These are phyloP conservation scores for Verticillium nonalfalfae DNA, from an alignment of 2,329 filamentous ascomycete species.

Conservation along the genomic window DNA sequence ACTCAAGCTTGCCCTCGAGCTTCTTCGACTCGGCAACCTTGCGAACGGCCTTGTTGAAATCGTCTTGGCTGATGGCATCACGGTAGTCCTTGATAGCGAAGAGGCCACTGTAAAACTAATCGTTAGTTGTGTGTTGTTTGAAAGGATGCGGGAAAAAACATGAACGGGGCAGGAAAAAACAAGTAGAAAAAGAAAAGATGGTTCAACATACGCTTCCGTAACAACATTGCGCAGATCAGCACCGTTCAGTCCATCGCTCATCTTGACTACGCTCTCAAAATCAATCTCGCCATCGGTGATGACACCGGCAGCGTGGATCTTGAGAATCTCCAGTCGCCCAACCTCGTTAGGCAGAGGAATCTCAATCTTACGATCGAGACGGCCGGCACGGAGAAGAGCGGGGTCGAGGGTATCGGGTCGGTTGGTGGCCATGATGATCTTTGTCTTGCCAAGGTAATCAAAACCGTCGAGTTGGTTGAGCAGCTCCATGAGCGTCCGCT, in stretches of 20 bases:
- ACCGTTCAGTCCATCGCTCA: conserved; percentile 97
- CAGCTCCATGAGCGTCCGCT: conserved; percentile 96
- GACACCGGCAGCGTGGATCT: conserved; percentile 88
- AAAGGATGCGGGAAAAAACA: neutral
- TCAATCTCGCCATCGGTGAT: conserved; percentile 92
- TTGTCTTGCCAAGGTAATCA: conserved; percentile 98
- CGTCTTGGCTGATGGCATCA: conserved; percentile 93
- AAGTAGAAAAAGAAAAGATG: neutral
- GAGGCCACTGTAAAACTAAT: conserved; percentile 56
- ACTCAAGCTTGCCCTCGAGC: conserved; percentile 95
- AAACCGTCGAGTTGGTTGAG: conserved; percentile 98
- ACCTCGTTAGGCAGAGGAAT: conserved; percentile 97
- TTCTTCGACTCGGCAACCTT: conserved; percentile 99
- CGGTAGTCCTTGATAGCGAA: conserved; percentile 99
- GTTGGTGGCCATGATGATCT: conserved; percentile 99
- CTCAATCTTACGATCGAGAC: conserved; percentile 95
- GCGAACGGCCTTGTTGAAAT: conserved; percentile 98
- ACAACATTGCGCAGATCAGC: conserved; percentile 97
- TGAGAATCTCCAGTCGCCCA: conserved; percentile 90
- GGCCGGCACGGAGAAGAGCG: conserved; percentile 82
- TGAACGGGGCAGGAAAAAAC: too few species aligned
- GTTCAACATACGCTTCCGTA: conserved; percentile 80
- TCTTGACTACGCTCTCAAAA: conserved; percentile 99
- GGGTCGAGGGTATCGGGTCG: conserved; percentile 93
- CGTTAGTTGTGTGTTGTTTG: neutral